Percentiles rank a stretch among this genome's conserved stretches.
phyloP scores from a whole-genome alignment of 345 rosid genomes.

The Hibiscus trionum region DNA sequence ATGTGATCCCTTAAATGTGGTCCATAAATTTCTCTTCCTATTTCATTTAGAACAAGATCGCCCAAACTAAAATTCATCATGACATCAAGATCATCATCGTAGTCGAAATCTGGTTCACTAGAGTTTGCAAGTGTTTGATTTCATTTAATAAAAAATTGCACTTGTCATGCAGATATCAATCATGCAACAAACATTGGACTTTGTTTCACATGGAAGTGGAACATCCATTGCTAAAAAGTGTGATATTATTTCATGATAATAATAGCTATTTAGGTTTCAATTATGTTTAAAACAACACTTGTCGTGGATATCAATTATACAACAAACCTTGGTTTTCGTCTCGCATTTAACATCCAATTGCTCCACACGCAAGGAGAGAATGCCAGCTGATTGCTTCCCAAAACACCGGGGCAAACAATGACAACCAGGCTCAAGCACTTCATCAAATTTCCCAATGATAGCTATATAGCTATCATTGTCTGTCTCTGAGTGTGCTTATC shows the following conservation, averaged over 20 bases:
- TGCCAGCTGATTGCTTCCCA: constrained; percentile 71
- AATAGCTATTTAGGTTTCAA: neutral
- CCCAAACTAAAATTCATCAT: no score
- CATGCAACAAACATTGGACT: constrained; percentile 51
- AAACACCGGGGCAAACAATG: constrained; percentile 79
- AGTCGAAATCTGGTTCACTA: constrained; percentile 82
- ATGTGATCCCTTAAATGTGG: no score
- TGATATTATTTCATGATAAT: neutral
- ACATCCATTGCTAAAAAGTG: constrained; percentile 39
- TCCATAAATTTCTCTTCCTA: no score
- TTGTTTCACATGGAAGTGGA: constrained; percentile 74
- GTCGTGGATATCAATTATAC: neutral
- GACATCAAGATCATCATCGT: constrained; percentile 88
- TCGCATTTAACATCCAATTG: constrained; percentile 83
- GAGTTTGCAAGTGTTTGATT: constrained; percentile 21
- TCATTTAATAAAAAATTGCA: neutral
- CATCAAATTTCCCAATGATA: constrained; percentile 70
- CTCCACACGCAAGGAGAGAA: constrained; percentile 61
- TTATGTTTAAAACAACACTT: neutral
- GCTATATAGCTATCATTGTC: no score
- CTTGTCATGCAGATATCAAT: neutral
- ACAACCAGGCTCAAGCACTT: constrained; percentile 73
- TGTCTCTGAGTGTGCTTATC: no score
- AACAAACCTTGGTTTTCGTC: constrained; percentile 76
- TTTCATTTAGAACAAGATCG: no score